Conservation (phyloP, 148 eudicot species). For the Amaranthus cruentus region DNA sequence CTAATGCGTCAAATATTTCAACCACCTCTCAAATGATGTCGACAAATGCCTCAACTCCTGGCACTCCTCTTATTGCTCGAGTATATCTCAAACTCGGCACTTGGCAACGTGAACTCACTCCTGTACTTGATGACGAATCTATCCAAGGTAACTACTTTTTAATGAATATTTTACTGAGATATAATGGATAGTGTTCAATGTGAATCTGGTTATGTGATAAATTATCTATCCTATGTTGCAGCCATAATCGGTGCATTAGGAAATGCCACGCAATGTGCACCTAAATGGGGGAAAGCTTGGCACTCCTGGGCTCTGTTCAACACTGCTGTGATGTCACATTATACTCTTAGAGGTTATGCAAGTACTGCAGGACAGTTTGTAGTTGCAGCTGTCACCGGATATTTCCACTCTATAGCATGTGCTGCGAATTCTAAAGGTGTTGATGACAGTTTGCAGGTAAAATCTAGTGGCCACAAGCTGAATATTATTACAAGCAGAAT, state of each 20-base stretch:
- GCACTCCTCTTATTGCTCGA: conserved; percentile 71
- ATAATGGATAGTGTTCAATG: not conserved
- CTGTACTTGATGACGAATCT: conserved; percentile 63
- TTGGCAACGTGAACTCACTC: conserved; percentile 86
- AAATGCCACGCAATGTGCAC: conserved; percentile 72
- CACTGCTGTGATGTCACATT: conserved; percentile 96
- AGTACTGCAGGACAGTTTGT: conserved; percentile 63
- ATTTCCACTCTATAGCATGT: conserved; percentile 97
- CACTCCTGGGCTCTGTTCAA: conserved; percentile 97
- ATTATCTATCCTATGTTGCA: conserved; percentile 24
- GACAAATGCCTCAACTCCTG: conserved; percentile 36
- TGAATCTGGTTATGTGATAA: conserved; percentile 2
- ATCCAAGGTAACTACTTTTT: conserved; percentile 44
- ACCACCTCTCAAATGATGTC: conserved; percentile 32
- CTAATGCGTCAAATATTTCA: conserved; percentile 41
- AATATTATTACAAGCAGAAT: conserved; percentile 2
- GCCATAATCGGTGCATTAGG: conserved; percentile 68
- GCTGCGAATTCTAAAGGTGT: conserved; percentile 93
- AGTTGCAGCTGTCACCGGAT: conserved; percentile 93
- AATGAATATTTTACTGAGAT: not conserved
- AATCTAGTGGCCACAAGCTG: conserved; percentile 13
- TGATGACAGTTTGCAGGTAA: conserved; percentile 97
- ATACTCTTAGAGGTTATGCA: conserved; percentile 64
- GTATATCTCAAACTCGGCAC: conserved; percentile 79
- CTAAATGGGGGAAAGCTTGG: conserved; percentile 94